Conservation (phyloP, 2,329 filamentous ascomycete genomes). For the Fusarium nelsonii region DNA sequence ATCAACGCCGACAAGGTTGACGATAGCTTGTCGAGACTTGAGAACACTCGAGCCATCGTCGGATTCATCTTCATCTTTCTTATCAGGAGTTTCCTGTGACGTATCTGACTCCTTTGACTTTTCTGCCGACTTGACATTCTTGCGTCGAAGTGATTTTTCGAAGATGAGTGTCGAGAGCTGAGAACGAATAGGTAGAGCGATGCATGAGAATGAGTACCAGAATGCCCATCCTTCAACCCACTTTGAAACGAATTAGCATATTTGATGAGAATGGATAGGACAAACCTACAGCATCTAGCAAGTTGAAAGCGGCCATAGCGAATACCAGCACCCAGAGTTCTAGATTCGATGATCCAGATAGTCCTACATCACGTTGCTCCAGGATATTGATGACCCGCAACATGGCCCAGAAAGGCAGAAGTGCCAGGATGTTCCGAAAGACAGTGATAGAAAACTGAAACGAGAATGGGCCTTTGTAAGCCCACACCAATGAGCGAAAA, state of each 20-base stretch:
- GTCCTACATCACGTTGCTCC: slow-evolving; percentile 64
- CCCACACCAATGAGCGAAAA: slow-evolving; percentile 69
- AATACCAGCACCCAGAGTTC: slow-evolving; percentile 77
- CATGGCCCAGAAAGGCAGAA: slow-evolving; percentile 78
- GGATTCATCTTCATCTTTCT: slow-evolving; percentile 65
- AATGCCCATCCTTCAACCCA: slow-evolving; percentile 75
- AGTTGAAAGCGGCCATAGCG: slow-evolving; percentile 70
- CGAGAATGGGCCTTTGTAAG: slow-evolving; percentile 67
- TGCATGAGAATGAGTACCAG: slow-evolving; percentile 73
- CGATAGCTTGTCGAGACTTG: slow-evolving; percentile 73
- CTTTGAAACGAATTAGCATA: slow-evolving; percentile 37
- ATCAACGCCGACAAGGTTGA: slow-evolving; percentile 85
- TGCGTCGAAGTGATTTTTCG: slow-evolving; percentile 80
- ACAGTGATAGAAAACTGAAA: slow-evolving; percentile 71
- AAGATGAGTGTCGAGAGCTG: slow-evolving; percentile 81
- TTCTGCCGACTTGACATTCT: slow-evolving; percentile 77
- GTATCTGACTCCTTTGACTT: slow-evolving; percentile 58
- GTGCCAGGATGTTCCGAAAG: slow-evolving; percentile 68
- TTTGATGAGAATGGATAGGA: background rate
- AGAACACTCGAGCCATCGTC: slow-evolving; percentile 50
- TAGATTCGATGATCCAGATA: slow-evolving; percentile 56
- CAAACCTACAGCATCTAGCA: slow-evolving; percentile 61
- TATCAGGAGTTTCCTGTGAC: slow-evolving; percentile 55
- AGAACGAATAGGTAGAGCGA: slow-evolving; percentile 75
- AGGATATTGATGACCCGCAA: slow-evolving; percentile 74